Base-by-base conservation (phyloP, 371 early-diverging fungal species). In the Smittium culicis region DNA sequence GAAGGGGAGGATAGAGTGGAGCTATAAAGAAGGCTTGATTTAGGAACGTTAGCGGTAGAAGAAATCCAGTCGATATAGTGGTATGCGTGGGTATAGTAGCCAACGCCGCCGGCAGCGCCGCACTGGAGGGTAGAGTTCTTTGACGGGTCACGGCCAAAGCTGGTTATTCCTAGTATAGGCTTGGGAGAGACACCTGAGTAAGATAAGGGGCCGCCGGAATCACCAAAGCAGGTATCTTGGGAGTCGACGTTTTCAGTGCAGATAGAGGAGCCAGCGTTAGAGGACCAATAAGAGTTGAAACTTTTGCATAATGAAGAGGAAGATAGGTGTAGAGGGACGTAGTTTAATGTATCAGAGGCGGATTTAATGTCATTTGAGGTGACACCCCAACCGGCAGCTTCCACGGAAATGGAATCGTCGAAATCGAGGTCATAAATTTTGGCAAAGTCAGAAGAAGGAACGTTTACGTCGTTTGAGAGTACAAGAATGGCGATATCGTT, bases 151-250 rank as follows among this genome's bases (percentile, higher is more conserved):
- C 16, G 11, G 14, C 65, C 65, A n/a, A 34, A 34, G 17, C 45
- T 45, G 17, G 65, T 64, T 25, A 64, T 64, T 3, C 65, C 65
- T 8, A 64, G 34, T 24, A 64, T 45, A n/a, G 65, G 29, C 16
- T 20, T 17, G 25, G 11, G 5, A 8, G 45, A 34, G 28, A 35
- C 54, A 35, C 24, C n/a, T 8, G 34, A 64, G 8, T 27, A 17
- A 16, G 25, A 16, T 29, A 78, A 65, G 0, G 76, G 78, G 31
- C 76, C 78, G 1, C 78, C 78, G 17, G 72, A 72, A 68, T 78
- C 78, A 31, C 76, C 78, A 5, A 58, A 35, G 71, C 78, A 78
- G n/a, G 78, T 70, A 58, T 72, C 74, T 25, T 59, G 59, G 34
- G 71, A 71, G 2, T 30, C 67, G 24, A 64, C 55, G 14, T 68